Conservation (phyloP, 2,329 filamentous ascomycete species). For the Arthrobotrys pseudoclavata region DNA sequence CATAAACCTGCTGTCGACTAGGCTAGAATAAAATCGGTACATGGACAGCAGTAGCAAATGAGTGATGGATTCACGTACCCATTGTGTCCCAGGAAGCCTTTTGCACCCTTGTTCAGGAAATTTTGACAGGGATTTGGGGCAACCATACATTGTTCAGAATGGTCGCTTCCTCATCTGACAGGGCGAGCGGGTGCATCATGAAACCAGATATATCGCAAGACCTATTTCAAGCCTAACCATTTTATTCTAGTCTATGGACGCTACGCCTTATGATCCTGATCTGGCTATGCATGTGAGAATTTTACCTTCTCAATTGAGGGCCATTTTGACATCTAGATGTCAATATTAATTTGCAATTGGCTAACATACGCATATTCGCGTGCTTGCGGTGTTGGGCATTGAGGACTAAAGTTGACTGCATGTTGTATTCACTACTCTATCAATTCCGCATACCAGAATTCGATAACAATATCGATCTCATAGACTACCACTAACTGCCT, state of each 20-base stretch:
- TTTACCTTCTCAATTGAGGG: not conserved
- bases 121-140: slow-evolving; percentile 35
- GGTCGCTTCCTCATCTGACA: slow-evolving; percentile 30
- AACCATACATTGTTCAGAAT: slow-evolving; percentile 39
- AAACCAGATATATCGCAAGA: slow-evolving; percentile 20
- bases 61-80: slow-evolving; percentile 28
- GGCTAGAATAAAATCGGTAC: slow-evolving; percentile 25
- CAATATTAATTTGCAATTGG: not conserved
- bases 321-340: not conserved
- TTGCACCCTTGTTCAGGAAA: slow-evolving; percentile 19
- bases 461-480: no score
- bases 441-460: no score
- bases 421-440: no score
- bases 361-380: no score
- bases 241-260: not conserved
- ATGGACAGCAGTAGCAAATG: slow-evolving; percentile 27
- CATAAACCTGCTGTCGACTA: slow-evolving; percentile 7
- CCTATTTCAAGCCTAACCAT: slow-evolving; percentile 27
- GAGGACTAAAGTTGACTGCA: no score
- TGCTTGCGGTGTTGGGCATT: no score
- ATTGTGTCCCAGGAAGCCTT: slow-evolving; percentile 7
- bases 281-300: not conserved
- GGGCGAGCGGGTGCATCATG: slow-evolving; percentile 57
- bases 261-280: not conserved
- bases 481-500: no score